Evolutionary conservation across 2,329 filamentous ascomycete genomes (phyloP), one percentile per base, ranked within the genome.

Genomic region (Colletotrichum falcatum): DNA sequence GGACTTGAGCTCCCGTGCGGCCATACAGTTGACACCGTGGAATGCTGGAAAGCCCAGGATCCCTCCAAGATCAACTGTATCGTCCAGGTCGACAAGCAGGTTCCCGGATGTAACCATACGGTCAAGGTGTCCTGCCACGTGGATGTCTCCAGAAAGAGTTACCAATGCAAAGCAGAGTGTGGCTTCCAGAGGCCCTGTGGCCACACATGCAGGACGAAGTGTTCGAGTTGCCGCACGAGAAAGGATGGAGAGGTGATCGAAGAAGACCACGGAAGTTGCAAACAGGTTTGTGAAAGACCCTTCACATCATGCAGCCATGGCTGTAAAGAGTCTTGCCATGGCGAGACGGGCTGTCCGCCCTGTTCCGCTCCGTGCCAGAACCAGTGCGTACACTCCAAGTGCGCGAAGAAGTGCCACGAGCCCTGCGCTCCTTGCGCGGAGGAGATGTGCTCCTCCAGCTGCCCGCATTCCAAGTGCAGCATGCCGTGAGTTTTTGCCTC

Each of bases 341-440:
- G 78, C 0, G 81, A 79, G 0, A 71, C 77, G 23, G 72, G 12
- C 42, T 91, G 89, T 71, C 77, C 77, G 0, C 82, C 83, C 0
- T 91, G 89, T 74, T 16, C 73, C 0, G 72, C 75, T 14, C 78
- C 78, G 0, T 93, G 90, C 73, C 85, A 90, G 49, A 83, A 87
- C 18, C 78, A 79, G 3, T 92, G 90, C 77, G 80, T 76, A 26
- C 89, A 90, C 77, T 89, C 86, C 0, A 80, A 75, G 62, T 92
- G 91, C 75, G 77, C 74, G n/a, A 84, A 84, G 65, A 76, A 76
- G 6, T 93, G 91, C 75, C 77, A 81, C 30, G 86, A 92, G 74
- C 85, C 89, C 1, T 93, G 91, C 74, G 77, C 81, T 2, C 90
- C 90, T 0, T 92, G 91, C 73, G 85, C 86, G 0, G 86, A 89